These are phyloP conservation scores for Camellia lanceoleosa DNA, from an alignment of 148 eudicot species.

Conservation along the genomic window DNA sequence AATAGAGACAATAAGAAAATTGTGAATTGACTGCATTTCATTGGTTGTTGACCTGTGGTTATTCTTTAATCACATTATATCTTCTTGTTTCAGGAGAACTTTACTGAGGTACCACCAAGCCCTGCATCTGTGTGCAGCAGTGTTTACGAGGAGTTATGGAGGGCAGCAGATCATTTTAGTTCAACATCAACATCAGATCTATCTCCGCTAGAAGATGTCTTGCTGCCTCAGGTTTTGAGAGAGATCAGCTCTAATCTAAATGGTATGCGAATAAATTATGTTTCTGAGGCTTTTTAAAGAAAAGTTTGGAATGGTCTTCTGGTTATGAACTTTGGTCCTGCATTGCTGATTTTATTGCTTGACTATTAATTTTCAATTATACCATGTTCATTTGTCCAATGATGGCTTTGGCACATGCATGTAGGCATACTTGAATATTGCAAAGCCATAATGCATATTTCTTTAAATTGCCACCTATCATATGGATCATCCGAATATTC, in stretches of 20 bases:
- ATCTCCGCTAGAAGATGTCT: conserved; percentile 61
- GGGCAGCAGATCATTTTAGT: conserved; percentile 54
- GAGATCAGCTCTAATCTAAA: conserved; percentile 82
- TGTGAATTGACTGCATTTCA: background rate
- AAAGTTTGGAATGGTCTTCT: background rate
- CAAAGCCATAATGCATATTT: background rate
- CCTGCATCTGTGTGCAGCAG: conserved; percentile 92
- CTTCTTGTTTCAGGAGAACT: conserved; percentile 56
- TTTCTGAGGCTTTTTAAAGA: background rate
- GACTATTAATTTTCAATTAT: background rate
- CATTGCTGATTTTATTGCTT: background rate
- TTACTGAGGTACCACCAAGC: conserved; percentile 95
- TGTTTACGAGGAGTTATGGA: conserved; percentile 71
- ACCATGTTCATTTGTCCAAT: background rate
- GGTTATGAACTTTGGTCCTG: background rate
- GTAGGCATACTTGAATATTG: background rate
- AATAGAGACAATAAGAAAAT: background rate
- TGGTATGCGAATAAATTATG: conserved; percentile 41
- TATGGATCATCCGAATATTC: background rate
- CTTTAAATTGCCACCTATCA: background rate
- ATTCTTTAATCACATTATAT: no score
- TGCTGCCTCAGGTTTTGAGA: conserved; percentile 52
- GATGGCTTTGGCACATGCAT: no score
- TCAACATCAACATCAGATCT: conserved; percentile 60
- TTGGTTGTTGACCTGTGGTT: conserved; percentile 7